Evolutionary conservation across 2,329 filamentous ascomycete genomes (phyloP), one percentile per base, ranked within the genome.

Genomic region (Pyrenochaeta sp.): DNA sequence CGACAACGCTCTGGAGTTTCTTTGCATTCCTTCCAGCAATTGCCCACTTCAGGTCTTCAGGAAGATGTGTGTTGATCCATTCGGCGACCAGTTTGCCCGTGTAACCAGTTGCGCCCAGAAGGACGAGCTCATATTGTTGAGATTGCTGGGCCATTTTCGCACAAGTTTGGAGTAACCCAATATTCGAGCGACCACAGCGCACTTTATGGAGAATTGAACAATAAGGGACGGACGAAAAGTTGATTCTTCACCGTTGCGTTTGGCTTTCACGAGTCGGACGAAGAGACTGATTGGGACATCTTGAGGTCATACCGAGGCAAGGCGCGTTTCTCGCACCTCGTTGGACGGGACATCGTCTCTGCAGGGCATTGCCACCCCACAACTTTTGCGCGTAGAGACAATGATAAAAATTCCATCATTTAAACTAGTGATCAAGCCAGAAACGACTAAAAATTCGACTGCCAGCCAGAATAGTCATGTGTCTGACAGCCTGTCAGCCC

Each of bases 1-100:
- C 76, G 6, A 85, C 83, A 8, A 96, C 72, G 27, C 74, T 73
- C 55, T 87, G 81, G 4, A 97, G 80, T 70, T 96, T 96, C 35
- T 78, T 75, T 35, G 80, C 75, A n/a, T 89, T 92, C 18, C 92
- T 87, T 20, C 92, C 92, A 31, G 90, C 89, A 41, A 96, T 77
- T 10, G 90, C 92, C 92, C 92, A 96, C 75, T 84, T 90, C 50
- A 96, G 71, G 66, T 90, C 82, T 13, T 87, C 89, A 0, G 91
- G 88, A 1, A 90, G 77, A 53, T 82, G 74, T 10, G 79, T 79
- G 38, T 84, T 79, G 61, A 96, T 87, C 70, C 94, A 84, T 68
- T 95, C 86, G 19, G 86, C 86, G 2, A 85, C 85, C 56, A 88
- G 79, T 54, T 83, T 86, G 26, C 92, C 92, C 0, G 92, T 96